These are phyloP conservation scores for Microbotryum scabiosae DNA, from an alignment of 1,284 basidiomycete genomes.

Conservation along the genomic window DNA sequence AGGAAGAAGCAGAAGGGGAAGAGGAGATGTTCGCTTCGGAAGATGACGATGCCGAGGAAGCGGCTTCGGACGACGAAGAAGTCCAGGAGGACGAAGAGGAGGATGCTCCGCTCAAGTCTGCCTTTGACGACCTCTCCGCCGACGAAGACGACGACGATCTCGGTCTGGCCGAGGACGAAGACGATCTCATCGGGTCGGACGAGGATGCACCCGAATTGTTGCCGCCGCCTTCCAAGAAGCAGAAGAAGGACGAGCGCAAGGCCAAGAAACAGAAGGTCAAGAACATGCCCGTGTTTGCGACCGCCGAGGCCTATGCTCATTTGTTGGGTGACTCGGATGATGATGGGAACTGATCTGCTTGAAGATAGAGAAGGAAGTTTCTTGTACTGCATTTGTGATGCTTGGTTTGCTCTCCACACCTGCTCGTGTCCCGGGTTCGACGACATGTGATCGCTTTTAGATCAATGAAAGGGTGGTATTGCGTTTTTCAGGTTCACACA, in stretches of 20 bases:
- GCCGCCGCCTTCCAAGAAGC: slow-evolving; percentile 27
- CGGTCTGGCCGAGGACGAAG: slow-evolving; percentile 33
- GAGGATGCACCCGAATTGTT: slow-evolving; percentile 21
- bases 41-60: slow-evolving; percentile 3
- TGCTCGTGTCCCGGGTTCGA: no score
- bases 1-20: background rate
- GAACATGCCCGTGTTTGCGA: slow-evolving; percentile 77
- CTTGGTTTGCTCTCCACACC: no score
- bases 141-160: slow-evolving; percentile 29
- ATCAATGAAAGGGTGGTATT: no score
- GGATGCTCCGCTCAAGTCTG: slow-evolving; percentile 26
- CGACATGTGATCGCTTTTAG: no score
- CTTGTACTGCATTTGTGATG: no score
- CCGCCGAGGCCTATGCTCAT: slow-evolving; percentile 89
- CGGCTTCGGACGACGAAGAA: slow-evolving; percentile 15
- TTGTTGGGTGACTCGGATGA: slow-evolving; percentile 68
- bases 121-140: slow-evolving; percentile 33
- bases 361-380: no score
- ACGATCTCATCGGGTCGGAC: slow-evolving; percentile 32
- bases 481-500: no score
- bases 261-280: slow-evolving; percentile 63
- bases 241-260: slow-evolving; percentile 49
- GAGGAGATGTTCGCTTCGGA: slow-evolving; percentile 3
- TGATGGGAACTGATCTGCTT: slow-evolving; percentile 15
- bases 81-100: slow-evolving; percentile 11